Evolutionary conservation across 495 filamentous ascomycete genomes (phyloP).

Genomic region (Evernia prunastri): DNA sequence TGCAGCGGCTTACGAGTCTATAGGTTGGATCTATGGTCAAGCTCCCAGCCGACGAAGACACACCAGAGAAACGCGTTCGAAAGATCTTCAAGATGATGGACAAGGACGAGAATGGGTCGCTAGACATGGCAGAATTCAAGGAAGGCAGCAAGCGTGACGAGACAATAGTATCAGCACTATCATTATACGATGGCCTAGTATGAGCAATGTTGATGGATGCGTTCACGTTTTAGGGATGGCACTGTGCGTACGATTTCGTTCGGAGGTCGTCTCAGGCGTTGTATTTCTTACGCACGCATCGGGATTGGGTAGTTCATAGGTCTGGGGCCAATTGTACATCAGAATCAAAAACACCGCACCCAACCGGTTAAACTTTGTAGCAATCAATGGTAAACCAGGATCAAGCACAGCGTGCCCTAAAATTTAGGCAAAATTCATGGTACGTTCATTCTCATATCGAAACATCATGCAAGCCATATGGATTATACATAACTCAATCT

Average conservation of each 20-base stretch:
- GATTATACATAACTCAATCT: too few relatives aligned
- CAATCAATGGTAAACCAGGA: background rate
- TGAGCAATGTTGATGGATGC: slow-evolving; percentile 30
- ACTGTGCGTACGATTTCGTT: background rate
- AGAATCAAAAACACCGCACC: background rate
- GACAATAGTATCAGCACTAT: slow-evolving; percentile 96
- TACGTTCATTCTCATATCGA: background rate
- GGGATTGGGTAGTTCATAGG: background rate
- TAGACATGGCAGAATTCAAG: slow-evolving; percentile 96
- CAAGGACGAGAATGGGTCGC: slow-evolving; percentile 93
- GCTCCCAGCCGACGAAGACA: slow-evolving; percentile 96
- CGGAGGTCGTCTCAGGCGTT: slow-evolving; percentile 6
- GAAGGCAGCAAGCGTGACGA: slow-evolving; percentile 97
- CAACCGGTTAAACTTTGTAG: background rate
- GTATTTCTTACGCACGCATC: background rate
- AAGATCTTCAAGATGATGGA: slow-evolving; percentile 99
- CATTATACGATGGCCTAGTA: slow-evolving; percentile 92
- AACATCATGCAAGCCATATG: too few relatives aligned
- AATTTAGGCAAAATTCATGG: too few relatives aligned
- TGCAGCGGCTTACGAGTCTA: background rate
- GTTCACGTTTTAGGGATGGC: background rate
- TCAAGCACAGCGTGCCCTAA: background rate
- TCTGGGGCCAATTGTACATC: background rate
- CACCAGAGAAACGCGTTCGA: slow-evolving; percentile 91
- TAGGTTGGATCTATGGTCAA: slow-evolving; percentile 99